Conservation (phyloP, 1,284 basidiomycete species). For the Marasmius tenuissimus region DNA sequence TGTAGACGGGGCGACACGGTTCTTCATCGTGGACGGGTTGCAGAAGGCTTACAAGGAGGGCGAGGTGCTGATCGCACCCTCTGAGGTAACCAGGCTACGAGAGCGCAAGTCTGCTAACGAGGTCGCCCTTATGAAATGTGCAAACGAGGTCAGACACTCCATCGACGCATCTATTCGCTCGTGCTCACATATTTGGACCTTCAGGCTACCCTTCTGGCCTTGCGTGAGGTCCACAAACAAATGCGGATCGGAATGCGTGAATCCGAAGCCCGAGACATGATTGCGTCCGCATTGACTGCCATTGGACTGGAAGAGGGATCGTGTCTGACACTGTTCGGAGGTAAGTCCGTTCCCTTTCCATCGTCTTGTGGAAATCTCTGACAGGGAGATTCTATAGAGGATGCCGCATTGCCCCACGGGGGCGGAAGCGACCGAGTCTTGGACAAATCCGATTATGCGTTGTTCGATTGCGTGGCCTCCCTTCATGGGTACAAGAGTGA, state of each 20-base stretch:
- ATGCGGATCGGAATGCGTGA: constrained; percentile 77
- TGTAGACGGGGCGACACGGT: constrained; percentile 60
- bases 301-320: constrained; percentile 60
- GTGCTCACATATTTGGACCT: background rate
- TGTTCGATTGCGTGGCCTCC: constrained; percentile 77
- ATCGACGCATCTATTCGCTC: too few species aligned
- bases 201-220: constrained; percentile 74
- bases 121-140: constrained; percentile 72
- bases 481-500: constrained; percentile 78
- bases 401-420: constrained; percentile 85
- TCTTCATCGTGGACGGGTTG: constrained; percentile 63
- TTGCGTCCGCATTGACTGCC: constrained; percentile 52
- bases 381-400: constrained; percentile 44
- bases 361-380: background rate
- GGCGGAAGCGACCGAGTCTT: constrained; percentile 68
- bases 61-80: constrained; percentile 46
- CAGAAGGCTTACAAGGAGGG: constrained; percentile 43
- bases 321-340: constrained; percentile 76
- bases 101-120: constrained; percentile 77
- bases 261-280: constrained; percentile 60
- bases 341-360: constrained; percentile 36
- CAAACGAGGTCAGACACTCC: constrained; percentile 62
- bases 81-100: constrained; percentile 58
- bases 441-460: constrained; percentile 58
- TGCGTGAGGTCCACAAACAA: constrained; percentile 62